Base-by-base conservation (phyloP, 2,329 filamentous ascomycete genomes). In the Cladosporium phlei region DNA sequence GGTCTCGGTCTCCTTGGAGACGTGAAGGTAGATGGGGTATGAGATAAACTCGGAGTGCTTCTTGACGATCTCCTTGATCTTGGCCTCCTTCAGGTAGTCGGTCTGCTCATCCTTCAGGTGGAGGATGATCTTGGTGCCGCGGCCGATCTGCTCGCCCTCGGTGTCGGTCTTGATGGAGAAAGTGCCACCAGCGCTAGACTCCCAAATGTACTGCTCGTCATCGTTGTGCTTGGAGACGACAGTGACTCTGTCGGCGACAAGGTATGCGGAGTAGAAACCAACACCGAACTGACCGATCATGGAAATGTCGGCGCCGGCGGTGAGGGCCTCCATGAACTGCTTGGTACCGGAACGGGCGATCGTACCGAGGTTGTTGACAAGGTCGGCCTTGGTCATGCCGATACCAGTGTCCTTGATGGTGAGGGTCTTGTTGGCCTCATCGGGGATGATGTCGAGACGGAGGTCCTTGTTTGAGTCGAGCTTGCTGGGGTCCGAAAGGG, bases 21-120 rank as follows among this genome's bases (percentile, higher is more conserved):
- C 90, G 78, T 98, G 93, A 60, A 98, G 91, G 82, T 96, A 98
- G 85, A 98, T 98, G 68, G 93, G 93, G 82, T 98, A 98, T 42
- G 93, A 97, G 79, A 98, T 98, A 82, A 98, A 98, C 79, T 98
- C 93, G 69, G 93, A 97, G 86, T 98, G 93, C 88, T 98, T 98
- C 89, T 97, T 97, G 80, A 98, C 90, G 59, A 98, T 91, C 81
- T 98, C 93, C 87, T 98, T 98, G 80, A 98, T 86, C 82, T 91
- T 93, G 80, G 80, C 80, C 86, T 98, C 93, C 75, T 97, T 94
- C 60, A 97, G 80, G 83, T 95, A 98, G 73, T 97, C 93, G 58
- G 78, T 79, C 81, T 98, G 93, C 83, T 98, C 93, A 63, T 98
- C 93, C 87, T 98, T 98, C 67, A 98, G 80, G 80, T 97, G 88